Evolutionary conservation across 2,329 filamentous ascomycete species (phyloP).

Genomic region (Sclerotinia trifoliorum): DNA sequence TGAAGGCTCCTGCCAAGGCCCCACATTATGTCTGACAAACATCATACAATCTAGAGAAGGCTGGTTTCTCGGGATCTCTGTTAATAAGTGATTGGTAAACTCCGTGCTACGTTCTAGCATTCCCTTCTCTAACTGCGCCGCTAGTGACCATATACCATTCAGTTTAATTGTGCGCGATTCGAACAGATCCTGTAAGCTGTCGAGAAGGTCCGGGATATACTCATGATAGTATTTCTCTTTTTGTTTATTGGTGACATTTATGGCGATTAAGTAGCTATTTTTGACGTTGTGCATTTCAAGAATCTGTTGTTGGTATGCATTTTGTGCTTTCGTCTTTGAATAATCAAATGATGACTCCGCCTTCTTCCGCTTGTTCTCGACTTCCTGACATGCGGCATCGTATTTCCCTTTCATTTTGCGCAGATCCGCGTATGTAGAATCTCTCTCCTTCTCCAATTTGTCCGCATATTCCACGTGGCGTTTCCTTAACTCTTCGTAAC

Average conservation of each 20-base stretch:
- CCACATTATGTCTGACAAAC: slow-evolving; percentile 92
- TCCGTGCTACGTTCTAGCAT: slow-evolving; percentile 72
- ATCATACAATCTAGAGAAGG: slow-evolving; percentile 94
- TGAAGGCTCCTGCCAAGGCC: slow-evolving; percentile 75
- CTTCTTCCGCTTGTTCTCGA: slow-evolving; percentile 93
- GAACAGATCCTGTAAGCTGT: slow-evolving; percentile 89
- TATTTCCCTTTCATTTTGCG: slow-evolving; percentile 93
- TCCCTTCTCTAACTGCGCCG: slow-evolving; percentile 75
- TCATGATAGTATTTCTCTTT: slow-evolving; percentile 98
- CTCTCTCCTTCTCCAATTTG: slow-evolving; percentile 87
- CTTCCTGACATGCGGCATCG: slow-evolving; percentile 87
- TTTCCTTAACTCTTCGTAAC: slow-evolving; percentile 91
- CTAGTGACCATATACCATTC: slow-evolving; percentile 81
- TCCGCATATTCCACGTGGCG: slow-evolving; percentile 83
- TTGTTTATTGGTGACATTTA: slow-evolving; percentile 96
- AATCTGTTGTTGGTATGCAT: slow-evolving; percentile 87
- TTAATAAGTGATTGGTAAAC: slow-evolving; percentile 68
- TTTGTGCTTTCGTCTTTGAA: slow-evolving; percentile 83
- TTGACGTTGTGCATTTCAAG: slow-evolving; percentile 97
- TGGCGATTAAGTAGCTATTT: slow-evolving; percentile 94
- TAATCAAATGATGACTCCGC: slow-evolving; percentile 87
- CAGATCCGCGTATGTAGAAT: slow-evolving; percentile 77
- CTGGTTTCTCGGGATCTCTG: slow-evolving; percentile 83
- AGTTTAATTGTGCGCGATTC: slow-evolving; percentile 83
- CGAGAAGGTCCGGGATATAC: slow-evolving; percentile 89